Percentiles rank a stretch among this genome's conserved stretches.
Conservation (phyloP, 805 yeast genomes). For the Wickerhamiella galacta region DNA sequence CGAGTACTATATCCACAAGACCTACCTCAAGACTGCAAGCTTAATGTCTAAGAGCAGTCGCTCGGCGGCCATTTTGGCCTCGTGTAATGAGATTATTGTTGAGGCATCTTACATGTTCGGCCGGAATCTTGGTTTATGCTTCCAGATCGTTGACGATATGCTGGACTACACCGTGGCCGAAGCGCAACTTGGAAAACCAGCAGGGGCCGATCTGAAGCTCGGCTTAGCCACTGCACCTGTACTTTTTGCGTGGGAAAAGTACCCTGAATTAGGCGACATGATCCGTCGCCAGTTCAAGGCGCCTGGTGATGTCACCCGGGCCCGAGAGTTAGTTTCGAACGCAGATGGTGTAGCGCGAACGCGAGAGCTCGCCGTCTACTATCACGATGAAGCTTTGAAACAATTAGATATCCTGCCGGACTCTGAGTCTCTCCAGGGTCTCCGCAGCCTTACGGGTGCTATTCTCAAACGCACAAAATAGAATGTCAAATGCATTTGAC, state of each 20-base stretch:
- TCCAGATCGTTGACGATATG: slow-evolving; percentile 93
- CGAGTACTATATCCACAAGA: slow-evolving; percentile 87
- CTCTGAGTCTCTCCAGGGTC: slow-evolving; percentile 75
- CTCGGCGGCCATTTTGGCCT: slow-evolving; percentile 84
- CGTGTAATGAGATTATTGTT: slow-evolving; percentile 56
- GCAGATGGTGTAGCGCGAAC: slow-evolving; percentile 68
- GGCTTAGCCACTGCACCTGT: slow-evolving; percentile 97
- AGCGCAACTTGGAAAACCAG: slow-evolving; percentile 77
- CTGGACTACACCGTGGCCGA: slow-evolving; percentile 86
- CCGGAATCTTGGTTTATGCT: slow-evolving; percentile 81
- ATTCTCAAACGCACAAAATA: slow-evolving; percentile 67
- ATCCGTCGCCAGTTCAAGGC: slow-evolving; percentile 68
- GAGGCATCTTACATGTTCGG: slow-evolving; percentile 86
- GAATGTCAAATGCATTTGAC: too few relatives aligned
- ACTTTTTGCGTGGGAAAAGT: slow-evolving; percentile 80
- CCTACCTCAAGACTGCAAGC: slow-evolving; percentile 88
- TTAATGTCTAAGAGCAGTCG: slow-evolving; percentile 86
- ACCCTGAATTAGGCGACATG: slow-evolving; percentile 68
- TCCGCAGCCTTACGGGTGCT: slow-evolving; percentile 69
- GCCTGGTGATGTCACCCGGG: slow-evolving; percentile 73
- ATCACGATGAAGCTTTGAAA: slow-evolving; percentile 56
- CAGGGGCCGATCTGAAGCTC: slow-evolving; percentile 83
- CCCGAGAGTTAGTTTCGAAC: slow-evolving; percentile 53
- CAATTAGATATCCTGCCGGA: slow-evolving; percentile 61
- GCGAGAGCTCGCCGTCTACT: slow-evolving; percentile 54